A percentile compares a stretch with the other conserved stretches of the same genome.
Conservation (phyloP, 164 flowering plant genomes). For the Brasenia schreberi region DNA sequence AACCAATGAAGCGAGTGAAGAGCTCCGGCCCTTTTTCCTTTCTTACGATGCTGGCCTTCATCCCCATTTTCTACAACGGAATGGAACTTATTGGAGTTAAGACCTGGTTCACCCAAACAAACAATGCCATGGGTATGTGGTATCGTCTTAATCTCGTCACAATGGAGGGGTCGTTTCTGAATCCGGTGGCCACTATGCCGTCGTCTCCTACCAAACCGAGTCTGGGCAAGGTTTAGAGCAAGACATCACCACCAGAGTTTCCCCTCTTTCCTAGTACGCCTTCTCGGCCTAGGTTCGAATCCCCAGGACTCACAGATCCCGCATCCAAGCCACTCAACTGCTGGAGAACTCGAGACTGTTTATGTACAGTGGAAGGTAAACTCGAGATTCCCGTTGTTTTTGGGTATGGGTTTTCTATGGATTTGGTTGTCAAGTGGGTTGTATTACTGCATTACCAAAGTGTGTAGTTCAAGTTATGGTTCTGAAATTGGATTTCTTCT, state of each 20-base stretch:
- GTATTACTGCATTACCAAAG: no score
- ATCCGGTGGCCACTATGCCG: constrained; percentile 38
- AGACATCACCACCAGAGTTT: constrained; percentile 57
- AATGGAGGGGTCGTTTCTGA: constrained; percentile 19
- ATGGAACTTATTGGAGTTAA: no score
- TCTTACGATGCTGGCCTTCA: no score
- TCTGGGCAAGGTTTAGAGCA: constrained; percentile 89
- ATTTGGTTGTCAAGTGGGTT: no score
- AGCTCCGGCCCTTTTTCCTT: no score
- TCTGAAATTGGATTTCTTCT: no score
- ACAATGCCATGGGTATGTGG: constrained; percentile 45
- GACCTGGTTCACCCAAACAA: no score
- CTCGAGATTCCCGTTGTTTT: neutral
- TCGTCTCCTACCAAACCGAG: constrained; percentile 48
- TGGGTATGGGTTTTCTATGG: neutral
- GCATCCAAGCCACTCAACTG: constrained; percentile 54
- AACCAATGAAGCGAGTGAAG: no score
- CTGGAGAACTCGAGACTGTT: constrained; percentile 41
- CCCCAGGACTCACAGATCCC: constrained; percentile 37
- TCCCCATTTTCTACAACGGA: no score
- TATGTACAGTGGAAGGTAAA: constrained; percentile 54
- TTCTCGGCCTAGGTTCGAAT: constrained; percentile 65
- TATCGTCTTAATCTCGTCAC: constrained; percentile 23
- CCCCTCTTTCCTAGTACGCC: constrained; percentile 32
- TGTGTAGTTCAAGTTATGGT: no score